These are phyloP conservation scores for Yamadazyma nakazawae DNA, from an alignment of 805 yeast species.

Conservation along the genomic window DNA sequence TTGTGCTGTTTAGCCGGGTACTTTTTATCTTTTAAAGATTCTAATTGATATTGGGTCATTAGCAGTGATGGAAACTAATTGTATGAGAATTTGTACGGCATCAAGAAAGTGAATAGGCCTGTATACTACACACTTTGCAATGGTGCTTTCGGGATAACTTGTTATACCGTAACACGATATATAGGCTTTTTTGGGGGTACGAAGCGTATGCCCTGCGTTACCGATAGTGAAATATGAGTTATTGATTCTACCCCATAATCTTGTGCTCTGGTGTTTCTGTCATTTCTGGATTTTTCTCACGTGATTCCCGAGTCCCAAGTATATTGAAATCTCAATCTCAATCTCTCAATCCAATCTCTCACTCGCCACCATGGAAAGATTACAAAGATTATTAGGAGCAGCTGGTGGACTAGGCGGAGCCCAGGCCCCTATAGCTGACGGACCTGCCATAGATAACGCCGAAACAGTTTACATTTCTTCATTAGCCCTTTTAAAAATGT, in stretches of 20 bases:
- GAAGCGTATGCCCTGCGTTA: no score
- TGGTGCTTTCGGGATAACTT: no score
- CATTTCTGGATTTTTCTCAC: not conserved
- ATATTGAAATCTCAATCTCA: not conserved
- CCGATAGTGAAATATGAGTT: no score
- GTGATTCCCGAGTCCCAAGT: not conserved
- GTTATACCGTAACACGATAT: no score
- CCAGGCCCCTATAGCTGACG: slow-evolving; percentile 51
- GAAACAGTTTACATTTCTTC: slow-evolving; percentile 97
- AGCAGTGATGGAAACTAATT: no score
- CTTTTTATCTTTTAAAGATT: slow-evolving; percentile 35
- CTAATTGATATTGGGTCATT: slow-evolving; percentile 6
- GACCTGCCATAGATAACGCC: slow-evolving; percentile 87
- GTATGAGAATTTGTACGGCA: no score
- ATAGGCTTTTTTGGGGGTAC: no score
- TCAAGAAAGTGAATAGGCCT: no score
- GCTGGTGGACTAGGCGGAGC: slow-evolving; percentile 46
- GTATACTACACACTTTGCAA: no score
- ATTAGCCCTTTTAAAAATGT: slow-evolving; percentile 90
- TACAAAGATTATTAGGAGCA: slow-evolving; percentile 45
- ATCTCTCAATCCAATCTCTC: not conserved
- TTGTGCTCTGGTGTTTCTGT: no score
- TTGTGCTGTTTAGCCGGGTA: slow-evolving; percentile 88
- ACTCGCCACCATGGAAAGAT: slow-evolving; percentile 42
- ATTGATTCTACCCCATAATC: no score